Evolutionary conservation across 1,284 basidiomycete genomes (phyloP).

Genomic region (Pterulicium gracile): DNA sequence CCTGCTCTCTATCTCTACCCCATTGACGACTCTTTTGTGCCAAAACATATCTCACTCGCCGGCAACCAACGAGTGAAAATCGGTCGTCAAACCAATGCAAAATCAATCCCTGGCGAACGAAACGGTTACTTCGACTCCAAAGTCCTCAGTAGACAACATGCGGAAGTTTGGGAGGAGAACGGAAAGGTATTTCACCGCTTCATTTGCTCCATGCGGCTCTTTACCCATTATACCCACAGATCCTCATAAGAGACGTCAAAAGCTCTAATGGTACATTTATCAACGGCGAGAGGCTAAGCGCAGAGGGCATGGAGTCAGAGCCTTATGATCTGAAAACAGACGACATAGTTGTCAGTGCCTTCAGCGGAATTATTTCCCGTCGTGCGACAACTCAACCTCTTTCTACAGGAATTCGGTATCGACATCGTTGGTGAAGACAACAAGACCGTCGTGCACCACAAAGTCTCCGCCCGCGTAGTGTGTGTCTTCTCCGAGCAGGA

Average conservation of each 20-base stretch:
- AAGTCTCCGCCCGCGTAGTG: constrained; percentile 90
- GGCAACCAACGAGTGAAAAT: constrained; percentile 79
- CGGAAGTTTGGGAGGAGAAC: constrained; percentile 94
- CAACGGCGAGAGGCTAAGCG: constrained; percentile 86
- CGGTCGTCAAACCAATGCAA: constrained; percentile 95
- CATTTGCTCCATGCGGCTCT: constrained; percentile 2
- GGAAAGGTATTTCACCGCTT: constrained; percentile 51
- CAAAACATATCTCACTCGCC: constrained; percentile 88
- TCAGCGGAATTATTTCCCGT: constrained; percentile 2
- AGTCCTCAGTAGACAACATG: constrained; percentile 91
- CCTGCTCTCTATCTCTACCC: constrained; percentile 89
- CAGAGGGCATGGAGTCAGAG: constrained; percentile 87
- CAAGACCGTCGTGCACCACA: constrained; percentile 96
- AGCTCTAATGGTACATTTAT: constrained; percentile 98
- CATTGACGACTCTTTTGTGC: constrained; percentile 91
- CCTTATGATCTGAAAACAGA: constrained; percentile 92
- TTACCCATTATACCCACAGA: constrained; percentile 34
- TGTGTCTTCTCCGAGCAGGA: constrained; percentile 87
- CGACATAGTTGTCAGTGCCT: constrained; percentile 52
- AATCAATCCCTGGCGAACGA: constrained; percentile 88
- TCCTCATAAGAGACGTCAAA: constrained; percentile 98
- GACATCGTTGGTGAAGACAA: constrained; percentile 99
- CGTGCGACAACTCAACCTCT: constrained; percentile 4
- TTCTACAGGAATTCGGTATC: constrained; percentile 89
- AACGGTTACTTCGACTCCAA: constrained; percentile 99